A percentile compares a stretch with the other conserved stretches of the same genome.
These are phyloP conservation scores for Moniliella sp. DNA, from an alignment of 1,284 basidiomycete species.

Conservation along the genomic window DNA sequence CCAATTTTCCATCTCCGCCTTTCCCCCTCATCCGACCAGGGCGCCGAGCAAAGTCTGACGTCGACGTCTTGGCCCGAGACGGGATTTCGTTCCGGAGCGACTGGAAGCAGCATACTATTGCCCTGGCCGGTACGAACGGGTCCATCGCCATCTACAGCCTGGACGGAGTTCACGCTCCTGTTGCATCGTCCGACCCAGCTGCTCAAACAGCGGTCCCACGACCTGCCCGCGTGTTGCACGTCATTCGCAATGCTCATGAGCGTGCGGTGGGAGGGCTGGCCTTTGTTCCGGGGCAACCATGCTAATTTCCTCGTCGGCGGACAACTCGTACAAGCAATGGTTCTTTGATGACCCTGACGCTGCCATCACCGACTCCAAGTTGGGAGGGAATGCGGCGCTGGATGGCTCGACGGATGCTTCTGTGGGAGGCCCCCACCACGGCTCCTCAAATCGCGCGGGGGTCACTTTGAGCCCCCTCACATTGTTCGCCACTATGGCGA, in stretches of 20 bases:
- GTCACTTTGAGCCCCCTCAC: constrained; percentile 74
- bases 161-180: too few species aligned
- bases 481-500: constrained; percentile 83
- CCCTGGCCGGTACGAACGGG: constrained; percentile 21
- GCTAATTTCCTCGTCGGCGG: constrained; percentile 18
- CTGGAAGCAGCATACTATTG: constrained; percentile 36
- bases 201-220: too few species aligned
- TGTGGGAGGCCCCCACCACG: constrained; percentile 35
- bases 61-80: constrained; percentile 37
- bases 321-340: constrained; percentile 51
- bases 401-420: background rate
- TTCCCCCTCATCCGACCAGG: constrained; percentile 49
- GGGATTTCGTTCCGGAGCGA: constrained; percentile 70
- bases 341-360: constrained; percentile 67
- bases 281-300: constrained; percentile 21
- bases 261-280: constrained; percentile 16
- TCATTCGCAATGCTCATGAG: constrained; percentile 22
- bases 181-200: too few species aligned
- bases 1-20: constrained; percentile 37
- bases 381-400: background rate
- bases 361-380: constrained; percentile 39
- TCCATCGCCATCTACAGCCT: constrained; percentile 28
- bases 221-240: constrained; percentile 13
- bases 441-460: constrained; percentile 70
- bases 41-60: background rate